These are phyloP conservation scores for Naganishia sp. DNA, from an alignment of 1,284 basidiomycete species.

Conservation along the genomic window DNA sequence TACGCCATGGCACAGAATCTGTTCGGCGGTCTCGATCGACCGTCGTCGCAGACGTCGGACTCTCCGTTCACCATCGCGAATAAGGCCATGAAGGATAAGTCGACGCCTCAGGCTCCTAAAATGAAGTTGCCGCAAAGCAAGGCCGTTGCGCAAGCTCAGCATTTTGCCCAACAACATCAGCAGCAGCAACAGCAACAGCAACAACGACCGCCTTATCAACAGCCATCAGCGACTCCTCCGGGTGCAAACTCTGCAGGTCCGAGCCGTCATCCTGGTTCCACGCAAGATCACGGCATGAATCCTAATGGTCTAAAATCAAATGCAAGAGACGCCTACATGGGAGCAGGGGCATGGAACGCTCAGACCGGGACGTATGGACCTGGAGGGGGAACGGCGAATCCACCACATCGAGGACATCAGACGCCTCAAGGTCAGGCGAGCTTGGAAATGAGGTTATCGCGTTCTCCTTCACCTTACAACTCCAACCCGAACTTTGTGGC, in stretches of 20 bases:
- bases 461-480: constrained; percentile 20
- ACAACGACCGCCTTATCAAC: constrained; percentile 24
- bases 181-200: constrained; percentile 23
- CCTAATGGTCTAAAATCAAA: constrained; percentile 10
- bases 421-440: constrained; percentile 28
- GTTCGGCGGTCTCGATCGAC: constrained; percentile 44
- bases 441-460: constrained; percentile 20
- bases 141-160: constrained; percentile 21
- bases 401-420: neutral
- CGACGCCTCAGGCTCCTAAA: constrained; percentile 32
- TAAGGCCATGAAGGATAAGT: constrained; percentile 49
- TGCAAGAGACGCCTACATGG: constrained; percentile 31
- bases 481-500: constrained; percentile 21
- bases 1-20: constrained; percentile 18
- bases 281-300: constrained; percentile 17
- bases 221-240: constrained; percentile 28
- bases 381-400: neutral
- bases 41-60: constrained; percentile 49
- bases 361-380: constrained; percentile 27
- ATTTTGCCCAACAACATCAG: constrained; percentile 35
- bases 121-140: constrained; percentile 33
- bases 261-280: constrained; percentile 21
- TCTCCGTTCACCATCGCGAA: constrained; percentile 53
- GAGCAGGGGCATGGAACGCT: constrained; percentile 29
- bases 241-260: constrained; percentile 34